phyloP scores from a whole-genome alignment of 805 yeast genomes.

The Yamadazyma sp. region DNA sequence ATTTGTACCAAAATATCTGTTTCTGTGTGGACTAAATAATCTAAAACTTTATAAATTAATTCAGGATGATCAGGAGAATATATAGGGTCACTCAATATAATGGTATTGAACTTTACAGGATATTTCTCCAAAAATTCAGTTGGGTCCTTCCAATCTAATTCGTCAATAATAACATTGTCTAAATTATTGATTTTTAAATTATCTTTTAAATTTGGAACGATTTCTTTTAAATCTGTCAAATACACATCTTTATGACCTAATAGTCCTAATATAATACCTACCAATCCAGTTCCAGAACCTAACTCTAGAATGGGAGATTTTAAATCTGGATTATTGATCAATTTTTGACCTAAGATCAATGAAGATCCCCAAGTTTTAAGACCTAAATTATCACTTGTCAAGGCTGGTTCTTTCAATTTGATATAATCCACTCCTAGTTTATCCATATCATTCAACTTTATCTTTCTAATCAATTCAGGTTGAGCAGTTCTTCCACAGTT shows the following conservation, averaged over 20 bases:
- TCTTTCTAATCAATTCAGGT: conserved; percentile 64
- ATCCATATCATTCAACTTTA: conserved; percentile 42
- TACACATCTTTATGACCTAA: conserved; percentile 45
- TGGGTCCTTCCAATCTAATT: conserved; percentile 79
- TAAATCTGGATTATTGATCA: conserved; percentile 29
- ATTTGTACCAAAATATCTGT: conserved; percentile 65
- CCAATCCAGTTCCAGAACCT: conserved; percentile 95
- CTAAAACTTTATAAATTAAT: conserved; percentile 63
- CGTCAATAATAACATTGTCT: conserved; percentile 5
- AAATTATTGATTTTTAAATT: conserved; percentile 57
- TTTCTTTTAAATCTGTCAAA: conserved; percentile 79
- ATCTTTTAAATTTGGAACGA: conserved; percentile 59
- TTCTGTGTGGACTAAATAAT: conserved; percentile 35
- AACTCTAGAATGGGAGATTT: conserved; percentile 55
- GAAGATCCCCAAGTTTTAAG: conserved; percentile 97
- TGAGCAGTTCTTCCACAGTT: conserved; percentile 83
- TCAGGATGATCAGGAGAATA: conserved; percentile 80
- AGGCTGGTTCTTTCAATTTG: conserved; percentile 70
- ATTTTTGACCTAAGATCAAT: conserved; percentile 56
- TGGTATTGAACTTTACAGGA: conserved; percentile 46
- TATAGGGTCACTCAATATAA: conserved; percentile 83
- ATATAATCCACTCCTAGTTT: conserved; percentile 23
- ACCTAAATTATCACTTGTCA: conserved; percentile 85
- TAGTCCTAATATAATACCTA: conserved; percentile 66
- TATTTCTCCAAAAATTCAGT: conserved; percentile 23